These are phyloP conservation scores for Dendrobium catenatum DNA, from an alignment of 106 monocot species.

Conservation along the genomic window DNA sequence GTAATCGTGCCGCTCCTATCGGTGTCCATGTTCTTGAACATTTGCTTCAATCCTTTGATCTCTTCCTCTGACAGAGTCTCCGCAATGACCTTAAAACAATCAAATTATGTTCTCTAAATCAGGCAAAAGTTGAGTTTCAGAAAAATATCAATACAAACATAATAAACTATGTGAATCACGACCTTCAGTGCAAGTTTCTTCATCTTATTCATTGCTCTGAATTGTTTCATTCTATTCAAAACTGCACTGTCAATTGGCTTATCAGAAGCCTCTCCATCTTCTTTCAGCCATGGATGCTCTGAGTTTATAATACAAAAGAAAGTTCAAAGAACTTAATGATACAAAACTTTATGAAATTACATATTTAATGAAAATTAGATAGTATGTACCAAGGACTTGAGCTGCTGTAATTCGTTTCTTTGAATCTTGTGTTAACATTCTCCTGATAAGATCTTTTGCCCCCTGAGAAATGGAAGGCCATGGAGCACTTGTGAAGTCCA, in stretches of 20 bases:
- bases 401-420: conserved; percentile 60
- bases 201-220: conserved; percentile 84
- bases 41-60: conserved; percentile 69
- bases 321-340: background rate
- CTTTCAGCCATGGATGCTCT: conserved; percentile 75
- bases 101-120: background rate
- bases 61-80: conserved; percentile 72
- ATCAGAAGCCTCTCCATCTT: conserved; percentile 49
- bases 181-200: conserved; percentile 80
- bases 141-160: background rate
- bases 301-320: background rate
- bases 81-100: conserved; percentile 53
- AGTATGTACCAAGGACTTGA: conserved; percentile 47
- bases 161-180: background rate
- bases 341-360: background rate
- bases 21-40: conserved; percentile 81
- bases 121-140: background rate
- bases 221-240: conserved; percentile 69
- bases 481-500: conserved; percentile 48
- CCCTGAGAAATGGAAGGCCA: conserved; percentile 66
- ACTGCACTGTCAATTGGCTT: conserved; percentile 75
- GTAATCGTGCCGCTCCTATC: conserved; percentile 75
- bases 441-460: conserved; percentile 68
- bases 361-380: background rate
- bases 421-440: conserved; percentile 57